Evolutionary conservation across 345 rosid species (phyloP).

Genomic region (Barbarea vulgaris): DNA sequence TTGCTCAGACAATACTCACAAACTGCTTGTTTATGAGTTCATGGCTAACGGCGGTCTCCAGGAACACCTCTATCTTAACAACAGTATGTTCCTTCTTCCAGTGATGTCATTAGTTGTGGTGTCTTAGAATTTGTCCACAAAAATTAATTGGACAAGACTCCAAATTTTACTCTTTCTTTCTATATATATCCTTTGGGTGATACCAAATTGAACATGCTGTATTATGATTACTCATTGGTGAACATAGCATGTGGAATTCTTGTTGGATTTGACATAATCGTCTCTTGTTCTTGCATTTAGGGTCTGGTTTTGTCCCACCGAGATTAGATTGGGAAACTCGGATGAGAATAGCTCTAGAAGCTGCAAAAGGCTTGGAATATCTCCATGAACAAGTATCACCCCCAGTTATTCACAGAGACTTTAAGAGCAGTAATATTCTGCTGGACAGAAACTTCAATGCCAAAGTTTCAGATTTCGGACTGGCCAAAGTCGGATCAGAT

Average conservation of each 20-base stretch:
- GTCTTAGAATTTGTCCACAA: background rate
- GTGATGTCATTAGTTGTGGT: background rate
- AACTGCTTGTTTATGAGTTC: constrained; percentile 77
- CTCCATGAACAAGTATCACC: constrained; percentile 78
- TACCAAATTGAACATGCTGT: background rate
- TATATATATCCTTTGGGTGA: background rate
- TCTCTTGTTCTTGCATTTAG: constrained; percentile 44
- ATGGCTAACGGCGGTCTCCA: constrained; percentile 89
- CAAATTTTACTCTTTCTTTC: background rate
- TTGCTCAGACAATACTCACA: constrained; percentile 66
- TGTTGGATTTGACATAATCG: background rate
- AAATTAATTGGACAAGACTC: background rate
- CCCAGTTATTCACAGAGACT: constrained; percentile 76
- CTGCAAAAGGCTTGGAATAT: constrained; percentile 84
- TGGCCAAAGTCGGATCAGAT: constrained; percentile 76
- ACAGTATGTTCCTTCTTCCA: constrained; percentile 47
- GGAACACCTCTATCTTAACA: constrained; percentile 75
- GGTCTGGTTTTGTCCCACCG: constrained; percentile 48
- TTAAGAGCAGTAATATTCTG: constrained; percentile 76
- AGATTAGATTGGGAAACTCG: constrained; percentile 77
- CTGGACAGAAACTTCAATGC: constrained; percentile 65
- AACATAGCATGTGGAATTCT: background rate
- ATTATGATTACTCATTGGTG: background rate
- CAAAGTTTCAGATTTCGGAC: constrained; percentile 81
- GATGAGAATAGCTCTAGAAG: constrained; percentile 75